A percentile compares a stretch with the other conserved stretches of the same genome.
These are phyloP conservation scores for Combretum micranthum DNA, from an alignment of 345 rosid species.

Conservation along the genomic window DNA sequence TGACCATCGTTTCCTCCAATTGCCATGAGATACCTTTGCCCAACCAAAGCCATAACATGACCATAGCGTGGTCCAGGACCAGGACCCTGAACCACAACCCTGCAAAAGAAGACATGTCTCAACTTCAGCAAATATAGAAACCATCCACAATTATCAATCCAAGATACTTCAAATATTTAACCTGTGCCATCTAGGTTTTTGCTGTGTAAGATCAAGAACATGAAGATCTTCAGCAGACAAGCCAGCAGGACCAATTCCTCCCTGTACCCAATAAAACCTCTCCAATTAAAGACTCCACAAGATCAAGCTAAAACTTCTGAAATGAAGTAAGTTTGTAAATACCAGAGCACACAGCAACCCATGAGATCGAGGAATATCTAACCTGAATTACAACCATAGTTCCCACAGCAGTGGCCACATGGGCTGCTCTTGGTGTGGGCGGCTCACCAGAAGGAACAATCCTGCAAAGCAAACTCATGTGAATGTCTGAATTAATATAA, in stretches of 20 bases:
- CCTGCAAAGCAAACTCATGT: constrained; percentile 30
- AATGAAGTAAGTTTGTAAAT: neutral
- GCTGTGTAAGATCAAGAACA: constrained; percentile 96
- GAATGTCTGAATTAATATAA: constrained; percentile 1
- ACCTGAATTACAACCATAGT: constrained; percentile 99
- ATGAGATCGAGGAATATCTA: constrained; percentile 16
- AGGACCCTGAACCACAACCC: constrained; percentile 99
- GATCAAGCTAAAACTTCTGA: neutral
- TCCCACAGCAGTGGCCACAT: constrained; percentile 98
- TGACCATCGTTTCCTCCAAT: constrained; percentile 99
- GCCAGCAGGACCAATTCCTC: constrained; percentile 99
- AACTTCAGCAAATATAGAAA: constrained; percentile 12
- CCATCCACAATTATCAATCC: constrained; percentile 2
- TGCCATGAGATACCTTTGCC: constrained; percentile 99
- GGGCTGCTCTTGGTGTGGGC: constrained; percentile 99
- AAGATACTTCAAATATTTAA: constrained; percentile 18
- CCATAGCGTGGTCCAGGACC: constrained; percentile 99
- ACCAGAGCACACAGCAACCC: constrained; percentile 11
- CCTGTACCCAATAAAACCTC: constrained; percentile 39
- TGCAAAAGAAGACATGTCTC: constrained; percentile 24
- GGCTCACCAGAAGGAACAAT: constrained; percentile 94
- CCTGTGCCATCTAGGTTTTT: constrained; percentile 98
- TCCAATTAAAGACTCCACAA: constrained; percentile 3
- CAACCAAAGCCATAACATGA: constrained; percentile 98
- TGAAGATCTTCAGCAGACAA: constrained; percentile 99